A percentile compares a stretch with the other conserved stretches of the same genome.
These are phyloP conservation scores for Hypoxylon subgilvum DNA, from an alignment of 495 filamentous ascomycete species.

Conservation along the genomic window DNA sequence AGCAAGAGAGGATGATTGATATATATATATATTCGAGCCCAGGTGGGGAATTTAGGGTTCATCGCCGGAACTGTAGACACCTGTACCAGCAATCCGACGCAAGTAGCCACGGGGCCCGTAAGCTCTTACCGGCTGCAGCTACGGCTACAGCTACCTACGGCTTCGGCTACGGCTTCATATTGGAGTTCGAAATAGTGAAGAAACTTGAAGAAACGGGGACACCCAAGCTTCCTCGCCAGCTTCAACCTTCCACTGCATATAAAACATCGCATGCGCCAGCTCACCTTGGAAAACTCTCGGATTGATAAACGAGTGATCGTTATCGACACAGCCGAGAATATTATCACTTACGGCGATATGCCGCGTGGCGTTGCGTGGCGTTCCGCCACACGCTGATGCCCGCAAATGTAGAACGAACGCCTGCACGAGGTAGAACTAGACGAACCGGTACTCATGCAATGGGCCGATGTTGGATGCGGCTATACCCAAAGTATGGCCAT, in stretches of 20 bases:
- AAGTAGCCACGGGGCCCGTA: slow-evolving; percentile 62
- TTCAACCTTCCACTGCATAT: slow-evolving; percentile 60
- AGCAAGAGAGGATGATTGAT: slow-evolving; percentile 49
- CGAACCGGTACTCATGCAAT: slow-evolving; percentile 37
- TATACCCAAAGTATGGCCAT: slow-evolving; percentile 52
- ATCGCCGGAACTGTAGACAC: slow-evolving; percentile 46
- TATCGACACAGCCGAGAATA: neutral
- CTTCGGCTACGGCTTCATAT: slow-evolving; percentile 59
- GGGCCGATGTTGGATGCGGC: slow-evolving; percentile 48
- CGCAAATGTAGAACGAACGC: slow-evolving; percentile 36
- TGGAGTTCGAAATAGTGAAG: slow-evolving; percentile 62
- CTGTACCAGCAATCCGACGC: slow-evolving; percentile 54
- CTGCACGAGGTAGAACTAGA: slow-evolving; percentile 48
- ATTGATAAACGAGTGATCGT: slow-evolving; percentile 41
- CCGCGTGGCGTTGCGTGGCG: slow-evolving; percentile 36
- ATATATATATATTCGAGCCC: slow-evolving; percentile 61
- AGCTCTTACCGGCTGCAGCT: slow-evolving; percentile 61
- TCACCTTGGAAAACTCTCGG: slow-evolving; percentile 58
- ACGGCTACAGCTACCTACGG: too few species aligned
- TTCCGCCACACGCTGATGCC: neutral
- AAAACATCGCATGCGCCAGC: slow-evolving; percentile 55
- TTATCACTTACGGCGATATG: slow-evolving; percentile 29
- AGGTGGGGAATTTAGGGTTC: slow-evolving; percentile 48
- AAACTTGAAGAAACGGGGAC: slow-evolving; percentile 45
- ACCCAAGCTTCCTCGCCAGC: slow-evolving; percentile 43